phyloP scores from a whole-genome alignment of 305 asterid species.

The Solanum chacoense region DNA sequence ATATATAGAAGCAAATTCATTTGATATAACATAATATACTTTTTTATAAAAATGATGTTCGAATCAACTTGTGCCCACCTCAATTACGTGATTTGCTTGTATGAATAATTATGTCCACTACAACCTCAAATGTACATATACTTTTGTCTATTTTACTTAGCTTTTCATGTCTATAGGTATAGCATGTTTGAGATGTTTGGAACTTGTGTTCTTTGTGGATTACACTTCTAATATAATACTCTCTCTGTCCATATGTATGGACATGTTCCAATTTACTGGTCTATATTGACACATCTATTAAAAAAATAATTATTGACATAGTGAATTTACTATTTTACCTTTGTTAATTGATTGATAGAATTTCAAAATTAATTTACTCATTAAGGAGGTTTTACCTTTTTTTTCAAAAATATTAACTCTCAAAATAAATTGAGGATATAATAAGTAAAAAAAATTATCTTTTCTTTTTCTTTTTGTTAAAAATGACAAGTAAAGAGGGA shows the following conservation, averaged over 20 bases:
- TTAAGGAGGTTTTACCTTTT: no score
- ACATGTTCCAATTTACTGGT: no score
- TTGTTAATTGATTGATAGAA: no score
- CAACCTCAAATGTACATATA: background rate
- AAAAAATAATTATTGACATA: no score
- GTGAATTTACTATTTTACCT: fast-evolving
- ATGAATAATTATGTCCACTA: background rate
- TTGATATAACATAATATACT: background rate
- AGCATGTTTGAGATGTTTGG: background rate
- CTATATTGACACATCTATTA: no score
- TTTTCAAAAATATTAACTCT: no score
- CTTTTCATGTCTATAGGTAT: background rate
- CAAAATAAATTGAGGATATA: no score
- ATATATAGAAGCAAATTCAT: background rate
- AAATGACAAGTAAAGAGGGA: no score
- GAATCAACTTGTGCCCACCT: background rate
- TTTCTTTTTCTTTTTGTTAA: no score
- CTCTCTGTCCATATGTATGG: no score
- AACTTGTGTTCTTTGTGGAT: background rate
- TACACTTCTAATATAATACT: background rate
- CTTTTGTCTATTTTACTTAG: background rate
- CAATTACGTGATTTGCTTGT: background rate
- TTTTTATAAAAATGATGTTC: background rate
- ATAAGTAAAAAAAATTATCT: no score
- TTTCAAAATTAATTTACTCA: no score